Evolutionary conservation across 1,284 basidiomycete genomes (phyloP), one percentile per base, ranked within the genome.

Genomic region (Ceratobasidium sp.): DNA sequence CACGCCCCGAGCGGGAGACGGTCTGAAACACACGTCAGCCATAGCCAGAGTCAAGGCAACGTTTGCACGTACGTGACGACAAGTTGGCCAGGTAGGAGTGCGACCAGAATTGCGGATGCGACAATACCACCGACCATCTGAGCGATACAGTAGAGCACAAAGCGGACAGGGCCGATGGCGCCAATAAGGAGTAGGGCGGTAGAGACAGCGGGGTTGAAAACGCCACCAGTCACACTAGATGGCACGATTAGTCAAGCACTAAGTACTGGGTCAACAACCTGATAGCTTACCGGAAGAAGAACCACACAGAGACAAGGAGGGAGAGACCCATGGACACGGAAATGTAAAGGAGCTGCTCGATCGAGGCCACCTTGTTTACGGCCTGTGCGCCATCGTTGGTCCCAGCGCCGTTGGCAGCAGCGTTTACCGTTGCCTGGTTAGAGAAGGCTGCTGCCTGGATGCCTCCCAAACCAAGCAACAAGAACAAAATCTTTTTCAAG

Each of bases 221-320:
- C 79, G 13, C 76, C 78, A 54, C 75, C 74, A 61, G 73, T 70
- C n/a, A 76, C 55, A 16, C 72, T 69, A 54, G 44, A 63, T 8
- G n/a, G 41, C 41, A 35, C 32, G 43, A 4, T 46, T 4, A 73
- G 43, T n/a, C 21, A 38, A 11, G 49, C 44, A 14, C 26, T 28
- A 38, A 11, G 49, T 54, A 14, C 49, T 21, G 2, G 21, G 32
- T 43, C 18, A n/a, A 46, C 47, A 28, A 49, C 38, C 43, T 88
- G 80, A 9, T 87, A 88, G 90, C 91, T 0, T 90, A 85, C 38
- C 92, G 84, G 80, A 88, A 93, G 81, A 93, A 93, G 41, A 92
- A 80, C 88, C 90, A 92, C 6, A 88, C 89, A 2, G 87, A 87
- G 41, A 90, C 86, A 55, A 91, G 84, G 44, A 93, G 84, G 71